Evolutionary conservation across 257 asterid genomes (phyloP), one percentile per base, ranked within the genome.

Genomic region (Voacanga thouarsii): DNA sequence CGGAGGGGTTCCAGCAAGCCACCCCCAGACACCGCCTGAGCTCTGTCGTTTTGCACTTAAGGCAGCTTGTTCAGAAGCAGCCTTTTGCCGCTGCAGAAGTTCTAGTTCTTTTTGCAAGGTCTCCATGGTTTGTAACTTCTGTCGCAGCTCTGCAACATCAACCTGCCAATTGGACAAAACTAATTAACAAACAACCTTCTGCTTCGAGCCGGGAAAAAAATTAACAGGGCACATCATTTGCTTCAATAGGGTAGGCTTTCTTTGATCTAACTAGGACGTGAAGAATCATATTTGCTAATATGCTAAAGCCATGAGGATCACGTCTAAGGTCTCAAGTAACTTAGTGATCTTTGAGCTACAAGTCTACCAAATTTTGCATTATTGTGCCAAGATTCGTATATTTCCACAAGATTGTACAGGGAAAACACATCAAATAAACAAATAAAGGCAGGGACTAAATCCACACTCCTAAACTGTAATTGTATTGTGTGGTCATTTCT

Each of bases 41-140:
- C 92, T 76, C 80, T 88, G 97, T 87, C 83, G 94, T 78, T 82
- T 92, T 50, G 92, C 97, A 74, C 80, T 84, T 49, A 84, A 79
- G 63, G 90, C 96, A 81, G 97, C 98, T 86, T 96, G 95, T 83
- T 96, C 99, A 18, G 99, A 89, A 85, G 97, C 97, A 75, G 98
- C 92, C 67, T 93, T 96, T 83, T 95, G 99, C 75, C 99, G 87
- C 79, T 83, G 96, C 67, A 95, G 98, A 87, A 95, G 87, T 86
- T 95, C 98, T 8, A 95, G 94, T 85, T 95, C 98, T 88, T 90
- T 95, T 69, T 86, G 90, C 79, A 96, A 82, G 76, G 90, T 85
- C 71, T 93, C 96, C 97, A 96, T 89, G 7, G 83, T 82, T 82
- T 89, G 98, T 74, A 89, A 94, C 92, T 96, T 93, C 91, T 93